Percentiles rank a stretch among this genome's conserved stretches.
These are phyloP conservation scores for Debaryomyces castellii DNA, from an alignment of 805 yeast genomes.

Conservation along the genomic window DNA sequence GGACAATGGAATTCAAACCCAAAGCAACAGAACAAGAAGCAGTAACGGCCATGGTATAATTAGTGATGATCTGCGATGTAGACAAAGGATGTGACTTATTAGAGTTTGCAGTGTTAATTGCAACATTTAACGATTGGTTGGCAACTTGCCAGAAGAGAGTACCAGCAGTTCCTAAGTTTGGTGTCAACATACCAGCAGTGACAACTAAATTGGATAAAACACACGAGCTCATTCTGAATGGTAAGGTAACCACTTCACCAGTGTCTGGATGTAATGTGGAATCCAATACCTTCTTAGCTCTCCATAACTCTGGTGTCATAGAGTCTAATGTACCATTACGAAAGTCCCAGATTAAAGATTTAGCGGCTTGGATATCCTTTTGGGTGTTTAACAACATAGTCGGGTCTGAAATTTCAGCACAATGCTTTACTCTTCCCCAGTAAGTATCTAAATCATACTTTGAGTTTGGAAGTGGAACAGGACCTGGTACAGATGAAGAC, in stretches of 20 bases:
- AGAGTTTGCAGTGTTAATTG: constrained; percentile 93
- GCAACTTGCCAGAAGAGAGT: constrained; percentile 98
- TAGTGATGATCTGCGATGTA: constrained; percentile 70
- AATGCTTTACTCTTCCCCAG: constrained; percentile 92
- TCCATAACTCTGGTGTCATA: constrained; percentile 85
- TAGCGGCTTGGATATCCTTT: constrained; percentile 62
- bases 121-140: constrained; percentile 94
- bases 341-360: constrained; percentile 64
- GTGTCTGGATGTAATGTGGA: constrained; percentile 96
- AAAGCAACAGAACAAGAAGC: constrained; percentile 96
- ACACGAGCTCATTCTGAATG: constrained; percentile 96
- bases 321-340: constrained; percentile 62
- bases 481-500: constrained; percentile 90
- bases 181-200: constrained; percentile 97
- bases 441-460: constrained; percentile 78
- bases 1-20: constrained; percentile 90
- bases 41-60: constrained; percentile 84
- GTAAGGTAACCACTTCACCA: constrained; percentile 87
- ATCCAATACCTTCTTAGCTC: constrained; percentile 81
- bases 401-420: constrained; percentile 92
- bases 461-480: constrained; percentile 75
- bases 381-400: constrained; percentile 76
- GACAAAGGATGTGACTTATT: constrained; percentile 92
- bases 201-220: constrained; percentile 92
- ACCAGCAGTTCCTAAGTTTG: constrained; percentile 85